A percentile compares a stretch with the other conserved stretches of the same genome.
These are phyloP conservation scores for Cichorium intybus DNA, from an alignment of 140 eudicot species.

Conservation along the genomic window DNA sequence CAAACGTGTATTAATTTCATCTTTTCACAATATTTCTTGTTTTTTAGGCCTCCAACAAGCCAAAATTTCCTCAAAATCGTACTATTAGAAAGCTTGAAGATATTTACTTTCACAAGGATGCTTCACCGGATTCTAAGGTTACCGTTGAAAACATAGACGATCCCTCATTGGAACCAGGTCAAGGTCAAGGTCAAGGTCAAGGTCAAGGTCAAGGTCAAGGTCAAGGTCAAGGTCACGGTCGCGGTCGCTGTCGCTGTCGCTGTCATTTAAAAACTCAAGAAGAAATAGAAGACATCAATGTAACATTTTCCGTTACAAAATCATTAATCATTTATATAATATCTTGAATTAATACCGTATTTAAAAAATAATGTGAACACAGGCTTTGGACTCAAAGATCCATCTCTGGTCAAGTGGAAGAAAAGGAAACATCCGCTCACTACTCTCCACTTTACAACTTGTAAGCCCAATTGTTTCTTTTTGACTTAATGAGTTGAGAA, in stretches of 20 bases:
- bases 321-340: background rate
- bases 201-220: no score
- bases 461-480: no score
- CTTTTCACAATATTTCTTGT: constrained; percentile 5
- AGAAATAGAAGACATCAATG: constrained; percentile 42
- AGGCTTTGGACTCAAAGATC: constrained; percentile 76
- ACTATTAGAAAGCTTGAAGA: constrained; percentile 31
- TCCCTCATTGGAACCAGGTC: constrained; percentile 38
- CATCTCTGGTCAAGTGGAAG: constrained; percentile 80
- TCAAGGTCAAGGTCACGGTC: no score
- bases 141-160: constrained; percentile 45
- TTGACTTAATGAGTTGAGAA: no score
- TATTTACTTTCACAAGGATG: constrained; percentile 37
- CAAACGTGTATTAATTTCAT: background rate
- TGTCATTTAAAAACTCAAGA: constrained; percentile 29
- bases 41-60: constrained; percentile 23
- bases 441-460: constrained; percentile 87
- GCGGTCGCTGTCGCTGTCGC: no score
- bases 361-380: constrained; percentile 14
- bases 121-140: constrained; percentile 38
- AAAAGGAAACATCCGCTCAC: constrained; percentile 90
- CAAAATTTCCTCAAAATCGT: constrained; percentile 29
- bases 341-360: background rate
- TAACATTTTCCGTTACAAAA: constrained; percentile 23
- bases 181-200: no score